Evolutionary conservation across 2,329 filamentous ascomycete genomes (phyloP), one percentile per base, ranked within the genome.

Genomic region (Alternaria arborescens): DNA sequence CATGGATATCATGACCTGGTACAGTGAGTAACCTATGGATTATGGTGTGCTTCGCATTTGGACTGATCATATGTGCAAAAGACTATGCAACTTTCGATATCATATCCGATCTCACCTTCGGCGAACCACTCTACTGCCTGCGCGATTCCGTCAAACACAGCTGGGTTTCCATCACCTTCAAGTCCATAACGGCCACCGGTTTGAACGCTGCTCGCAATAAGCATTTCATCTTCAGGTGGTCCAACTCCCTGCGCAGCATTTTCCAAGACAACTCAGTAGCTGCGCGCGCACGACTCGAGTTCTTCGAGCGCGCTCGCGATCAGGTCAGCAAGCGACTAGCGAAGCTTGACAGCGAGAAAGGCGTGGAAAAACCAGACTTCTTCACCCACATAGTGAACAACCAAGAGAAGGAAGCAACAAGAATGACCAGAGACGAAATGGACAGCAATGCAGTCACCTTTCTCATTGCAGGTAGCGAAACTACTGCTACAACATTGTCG

Each of bases 401-500:
- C 51, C 60, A 74, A 38, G 62, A 46, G 5, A 60, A 44, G 1
- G 55, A 58, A 1, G 60, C 52, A 3, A 71, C 68, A 24, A 61
- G 60, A 0, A 5, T 77, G 14, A 65, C 68, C 1, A 58, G 63
- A 10, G 66, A 58, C 1, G 79, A 82, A 47, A 77, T 83, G 42
- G 68, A 77, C 41, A 52, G 67, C 3, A 80, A 78, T 41, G 67
- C 74, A 1, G 58, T 69, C 5, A 51, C 75, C 1, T 69, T 82
- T 40, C 70, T 82, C 6, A 57, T 77, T 3, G 82, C 79, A 0
- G 83, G 82, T 0, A 79, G 75, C 5, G 82, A 84, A 55, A 84
- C 83, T 0, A 84, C 82, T 0, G 82, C 82, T 0, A 82, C 82
- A 0, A 68, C 78, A 3, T 69, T 85, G 3, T 69, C 75, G 0